phyloP scores from a whole-genome alignment of 78 protist species.

The Planoprotostelium fungivorum region DNA sequence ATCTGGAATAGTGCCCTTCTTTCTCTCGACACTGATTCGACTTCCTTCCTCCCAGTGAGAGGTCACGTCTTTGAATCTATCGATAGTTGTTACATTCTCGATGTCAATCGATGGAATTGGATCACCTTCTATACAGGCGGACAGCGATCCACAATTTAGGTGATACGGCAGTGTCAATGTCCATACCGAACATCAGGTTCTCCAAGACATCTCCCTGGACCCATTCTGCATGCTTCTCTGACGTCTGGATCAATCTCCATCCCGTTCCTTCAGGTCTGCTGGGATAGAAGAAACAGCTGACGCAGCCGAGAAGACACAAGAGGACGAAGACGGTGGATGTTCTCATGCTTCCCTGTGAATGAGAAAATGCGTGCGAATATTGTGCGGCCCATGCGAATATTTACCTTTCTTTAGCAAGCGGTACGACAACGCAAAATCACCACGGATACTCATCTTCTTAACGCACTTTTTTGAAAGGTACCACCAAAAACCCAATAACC shows the following conservation, averaged over 20 bases:
- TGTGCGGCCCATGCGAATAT: too few relatives aligned
- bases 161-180: background rate
- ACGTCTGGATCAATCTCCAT: background rate
- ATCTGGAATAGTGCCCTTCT: background rate
- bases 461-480: too few relatives aligned
- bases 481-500: too few relatives aligned
- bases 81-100: background rate
- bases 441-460: too few relatives aligned
- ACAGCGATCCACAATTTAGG: background rate
- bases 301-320: background rate
- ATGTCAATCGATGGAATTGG: background rate
- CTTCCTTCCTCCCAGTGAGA: background rate
- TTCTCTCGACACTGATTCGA: background rate
- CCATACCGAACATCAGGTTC: background rate
- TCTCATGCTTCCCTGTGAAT: too few relatives aligned
- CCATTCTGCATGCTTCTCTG: background rate
- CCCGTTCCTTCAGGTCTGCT: background rate
- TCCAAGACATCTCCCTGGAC: background rate
- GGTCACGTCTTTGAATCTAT: background rate
- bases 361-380: too few relatives aligned
- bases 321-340: background rate
- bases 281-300: background rate
- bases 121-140: background rate
- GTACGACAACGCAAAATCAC: too few relatives aligned
- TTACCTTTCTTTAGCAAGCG: too few relatives aligned